Conservation (phyloP, 257 asterid species). For the Paulownia fortunei region DNA sequence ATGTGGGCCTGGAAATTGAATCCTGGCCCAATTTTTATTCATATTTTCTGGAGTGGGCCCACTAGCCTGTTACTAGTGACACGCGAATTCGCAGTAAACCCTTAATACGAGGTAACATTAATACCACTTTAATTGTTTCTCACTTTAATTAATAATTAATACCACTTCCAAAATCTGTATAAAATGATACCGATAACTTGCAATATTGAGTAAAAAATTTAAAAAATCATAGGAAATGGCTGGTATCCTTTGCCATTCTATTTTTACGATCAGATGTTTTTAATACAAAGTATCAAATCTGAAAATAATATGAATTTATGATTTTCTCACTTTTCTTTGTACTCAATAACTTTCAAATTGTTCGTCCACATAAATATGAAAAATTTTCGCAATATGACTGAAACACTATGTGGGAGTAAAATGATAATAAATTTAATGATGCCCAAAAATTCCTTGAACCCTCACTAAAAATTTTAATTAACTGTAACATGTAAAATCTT, state of each 20-base stretch:
- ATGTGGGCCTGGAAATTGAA: slow-evolving; percentile 32
- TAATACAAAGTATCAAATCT: too few relatives aligned
- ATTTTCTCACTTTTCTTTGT: too few relatives aligned
- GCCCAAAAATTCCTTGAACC: not conserved
- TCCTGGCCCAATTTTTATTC: slow-evolving; percentile 22
- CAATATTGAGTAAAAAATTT: not conserved
- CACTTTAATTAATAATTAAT: too few relatives aligned
- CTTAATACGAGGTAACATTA: not conserved
- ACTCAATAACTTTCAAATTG: not conserved
- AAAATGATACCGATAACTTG: not conserved
- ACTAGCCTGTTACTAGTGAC: not conserved
- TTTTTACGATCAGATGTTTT: not conserved
- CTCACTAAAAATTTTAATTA: not conserved
- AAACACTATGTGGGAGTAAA: not conserved
- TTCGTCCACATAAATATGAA: too few relatives aligned
- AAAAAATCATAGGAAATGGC: too few relatives aligned
- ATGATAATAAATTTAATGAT: not conserved
- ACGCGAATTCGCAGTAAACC: not conserved
- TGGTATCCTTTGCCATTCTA: not conserved
- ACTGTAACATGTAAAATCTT: not conserved
- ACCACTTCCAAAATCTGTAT: not conserved
- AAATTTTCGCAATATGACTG: too few relatives aligned
- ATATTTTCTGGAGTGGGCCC: slow-evolving; percentile 30
- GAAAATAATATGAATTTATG: too few relatives aligned
- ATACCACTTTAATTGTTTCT: too few relatives aligned